Evolutionary conservation across 345 rosid genomes (phyloP).

Genomic region (Pelargonium nanum): DNA sequence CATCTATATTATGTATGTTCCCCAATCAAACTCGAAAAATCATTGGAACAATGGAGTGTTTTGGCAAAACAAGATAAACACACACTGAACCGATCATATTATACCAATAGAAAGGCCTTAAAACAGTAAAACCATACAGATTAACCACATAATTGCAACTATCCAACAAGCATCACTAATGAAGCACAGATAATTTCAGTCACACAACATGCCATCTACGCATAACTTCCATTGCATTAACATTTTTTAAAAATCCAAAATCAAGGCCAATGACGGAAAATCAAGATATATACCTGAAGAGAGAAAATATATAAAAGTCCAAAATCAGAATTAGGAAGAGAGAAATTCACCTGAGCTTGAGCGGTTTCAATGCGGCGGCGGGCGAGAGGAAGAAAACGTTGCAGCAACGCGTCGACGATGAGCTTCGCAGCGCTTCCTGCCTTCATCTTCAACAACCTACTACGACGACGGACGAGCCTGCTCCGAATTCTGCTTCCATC

Average conservation of each 20-base stretch:
- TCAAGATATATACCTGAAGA: too few species aligned
- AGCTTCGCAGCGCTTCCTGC: conserved; percentile 88
- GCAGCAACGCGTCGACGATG: conserved; percentile 92
- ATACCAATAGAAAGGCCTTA: too few species aligned
- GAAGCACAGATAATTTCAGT: background rate
- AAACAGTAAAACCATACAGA: background rate
- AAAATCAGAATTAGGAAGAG: too few species aligned
- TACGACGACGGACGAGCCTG: background rate
- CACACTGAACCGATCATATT: too few species aligned
- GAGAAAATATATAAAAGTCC: too few species aligned
- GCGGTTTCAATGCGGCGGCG: conserved; percentile 97
- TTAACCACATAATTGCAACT: too few species aligned
- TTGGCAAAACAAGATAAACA: background rate
- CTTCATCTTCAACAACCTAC: conserved; percentile 37
- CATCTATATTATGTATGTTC: background rate
- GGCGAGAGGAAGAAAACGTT: conserved; percentile 92
- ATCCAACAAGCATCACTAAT: background rate
- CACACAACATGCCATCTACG: background rate
- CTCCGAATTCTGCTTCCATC: background rate
- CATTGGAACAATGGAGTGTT: background rate
- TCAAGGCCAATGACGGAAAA: background rate
- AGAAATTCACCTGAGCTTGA: conserved; percentile 99
- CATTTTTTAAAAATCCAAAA: background rate
- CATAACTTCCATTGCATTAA: too few species aligned
- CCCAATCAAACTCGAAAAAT: background rate